Evolutionary conservation across 1,284 basidiomycete species (phyloP).

Genomic region (Phaffia rhodozyma): DNA sequence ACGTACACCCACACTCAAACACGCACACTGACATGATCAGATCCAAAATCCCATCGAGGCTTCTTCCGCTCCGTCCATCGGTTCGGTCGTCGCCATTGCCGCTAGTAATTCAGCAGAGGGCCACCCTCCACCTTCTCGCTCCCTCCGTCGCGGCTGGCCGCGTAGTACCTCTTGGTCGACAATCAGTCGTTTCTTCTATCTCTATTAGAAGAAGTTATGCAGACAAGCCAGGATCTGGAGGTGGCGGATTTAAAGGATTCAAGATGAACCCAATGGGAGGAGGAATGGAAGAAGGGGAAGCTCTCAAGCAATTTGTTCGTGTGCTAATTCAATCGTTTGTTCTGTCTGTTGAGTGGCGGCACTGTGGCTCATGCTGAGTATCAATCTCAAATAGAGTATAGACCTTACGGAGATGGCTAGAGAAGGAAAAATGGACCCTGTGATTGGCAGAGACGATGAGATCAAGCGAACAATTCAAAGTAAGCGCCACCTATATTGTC

Average conservation of each 20-base stretch:
- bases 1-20: no score
- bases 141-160: no score
- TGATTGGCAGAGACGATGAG: conserved; percentile 83
- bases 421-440: conserved; percentile 76
- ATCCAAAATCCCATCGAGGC: no score
- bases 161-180: no score
- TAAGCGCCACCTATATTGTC: neutral
- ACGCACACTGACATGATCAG: no score
- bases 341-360: neutral
- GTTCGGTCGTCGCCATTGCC: no score
- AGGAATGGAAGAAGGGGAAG: conserved; percentile 53
- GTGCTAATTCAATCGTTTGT: conserved; percentile 2
- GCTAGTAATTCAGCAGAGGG: no score
- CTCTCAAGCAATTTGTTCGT: conserved; percentile 68
- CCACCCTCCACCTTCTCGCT: no score
- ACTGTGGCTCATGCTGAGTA: neutral
- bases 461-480: conserved; percentile 79
- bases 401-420: conserved; percentile 74
- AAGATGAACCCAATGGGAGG: conserved; percentile 4
- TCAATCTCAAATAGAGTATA: conserved; percentile 44
- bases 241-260: neutral
- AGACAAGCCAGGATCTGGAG: no score
- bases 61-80: no score
- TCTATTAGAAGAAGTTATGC: no score
- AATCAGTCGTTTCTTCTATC: no score